Percentiles rank a stretch among this genome's conserved stretches.
phyloP scores from a whole-genome alignment of 208 protist species.

The Angomonas deanei region DNA sequence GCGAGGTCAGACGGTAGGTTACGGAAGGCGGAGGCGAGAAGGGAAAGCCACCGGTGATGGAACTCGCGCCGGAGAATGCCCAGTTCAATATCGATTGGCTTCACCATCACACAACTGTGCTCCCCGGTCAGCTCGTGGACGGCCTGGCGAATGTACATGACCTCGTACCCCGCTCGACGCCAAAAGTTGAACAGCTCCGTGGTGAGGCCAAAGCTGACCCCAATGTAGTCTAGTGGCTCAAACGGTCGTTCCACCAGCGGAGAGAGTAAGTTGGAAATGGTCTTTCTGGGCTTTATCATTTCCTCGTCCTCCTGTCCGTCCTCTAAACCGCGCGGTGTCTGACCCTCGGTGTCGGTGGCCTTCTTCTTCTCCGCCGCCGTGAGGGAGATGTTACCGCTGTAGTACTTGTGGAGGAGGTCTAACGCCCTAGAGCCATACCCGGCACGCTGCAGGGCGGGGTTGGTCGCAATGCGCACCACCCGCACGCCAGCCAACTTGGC shows the following conservation, averaged over 20 bases:
- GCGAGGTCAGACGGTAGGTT: slow-evolving; percentile 79
- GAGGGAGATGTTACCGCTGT: slow-evolving; percentile 85
- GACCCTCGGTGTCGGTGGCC: not conserved
- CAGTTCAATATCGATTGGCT: slow-evolving; percentile 64
- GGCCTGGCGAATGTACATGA: slow-evolving; percentile 91
- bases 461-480: slow-evolving; percentile 98
- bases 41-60: slow-evolving; percentile 80
- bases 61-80: slow-evolving; percentile 85
- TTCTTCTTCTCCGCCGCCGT: slow-evolving; percentile 5
- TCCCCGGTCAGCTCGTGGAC: slow-evolving; percentile 98
- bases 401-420: slow-evolving; percentile 92
- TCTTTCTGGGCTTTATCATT: not conserved
- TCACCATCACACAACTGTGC: slow-evolving; percentile 98
- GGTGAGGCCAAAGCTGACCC: slow-evolving; percentile 97
- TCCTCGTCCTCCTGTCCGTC: not conserved
- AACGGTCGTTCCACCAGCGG: slow-evolving; percentile 82
- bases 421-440: slow-evolving; percentile 97
- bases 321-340: not conserved
- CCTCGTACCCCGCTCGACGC: slow-evolving; percentile 80
- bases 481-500: slow-evolving; percentile 94
- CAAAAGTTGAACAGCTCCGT: slow-evolving; percentile 97
- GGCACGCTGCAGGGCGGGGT: slow-evolving; percentile 94
- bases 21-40: slow-evolving; percentile 92
- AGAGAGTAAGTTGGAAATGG: slow-evolving; percentile 73
- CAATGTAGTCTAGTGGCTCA: slow-evolving; percentile 96